Conservation (phyloP, 768 basidiomycete genomes). For the Mycena capillaripes region DNA sequence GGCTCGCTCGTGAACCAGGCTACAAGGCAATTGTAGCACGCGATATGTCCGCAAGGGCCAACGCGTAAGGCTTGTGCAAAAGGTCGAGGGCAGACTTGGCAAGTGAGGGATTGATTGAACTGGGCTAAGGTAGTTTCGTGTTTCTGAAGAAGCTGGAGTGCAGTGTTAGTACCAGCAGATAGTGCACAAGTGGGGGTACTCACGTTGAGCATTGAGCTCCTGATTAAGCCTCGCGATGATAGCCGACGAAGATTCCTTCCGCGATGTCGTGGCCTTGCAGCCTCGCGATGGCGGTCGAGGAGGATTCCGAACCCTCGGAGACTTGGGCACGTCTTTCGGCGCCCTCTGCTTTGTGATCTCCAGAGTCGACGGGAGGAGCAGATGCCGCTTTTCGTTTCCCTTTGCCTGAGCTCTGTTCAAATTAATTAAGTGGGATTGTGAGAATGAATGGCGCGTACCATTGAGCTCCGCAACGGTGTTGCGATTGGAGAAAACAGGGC, state of each 20-base stretch:
- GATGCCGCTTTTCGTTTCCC: conserved; percentile 55
- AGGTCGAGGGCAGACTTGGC: conserved; percentile 86
- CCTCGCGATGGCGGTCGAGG: conserved; percentile 52
- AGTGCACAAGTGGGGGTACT: conserved; percentile 37
- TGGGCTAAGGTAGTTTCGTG: conserved; percentile 68
- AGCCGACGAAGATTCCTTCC: conserved; percentile 18
- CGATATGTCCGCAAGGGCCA: conserved; percentile 84
- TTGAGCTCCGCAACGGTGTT: neutral
- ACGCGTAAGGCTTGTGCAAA: conserved; percentile 79
- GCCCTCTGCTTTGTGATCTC: conserved; percentile 39
- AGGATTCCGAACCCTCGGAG: no score
- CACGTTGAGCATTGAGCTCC: conserved; percentile 60
- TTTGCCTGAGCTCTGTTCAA: conserved; percentile 49
- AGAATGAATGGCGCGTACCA: conserved; percentile 39
- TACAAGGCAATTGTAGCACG: conserved; percentile 80
- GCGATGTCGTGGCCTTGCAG: conserved; percentile 49
- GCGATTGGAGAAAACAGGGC: conserved; percentile 3
- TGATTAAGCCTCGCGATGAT: conserved; percentile 58
- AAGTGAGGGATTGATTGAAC: conserved; percentile 75
- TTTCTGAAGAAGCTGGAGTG: conserved; percentile 62
- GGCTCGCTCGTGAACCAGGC: conserved; percentile 77
- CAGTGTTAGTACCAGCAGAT: neutral
- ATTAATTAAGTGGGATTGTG: neutral
- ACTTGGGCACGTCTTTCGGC: conserved; percentile 35
- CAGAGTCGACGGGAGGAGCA: conserved; percentile 13